Evolutionary conservation across 768 basidiomycete genomes (phyloP).

Genomic region (Amanita exitialis): DNA sequence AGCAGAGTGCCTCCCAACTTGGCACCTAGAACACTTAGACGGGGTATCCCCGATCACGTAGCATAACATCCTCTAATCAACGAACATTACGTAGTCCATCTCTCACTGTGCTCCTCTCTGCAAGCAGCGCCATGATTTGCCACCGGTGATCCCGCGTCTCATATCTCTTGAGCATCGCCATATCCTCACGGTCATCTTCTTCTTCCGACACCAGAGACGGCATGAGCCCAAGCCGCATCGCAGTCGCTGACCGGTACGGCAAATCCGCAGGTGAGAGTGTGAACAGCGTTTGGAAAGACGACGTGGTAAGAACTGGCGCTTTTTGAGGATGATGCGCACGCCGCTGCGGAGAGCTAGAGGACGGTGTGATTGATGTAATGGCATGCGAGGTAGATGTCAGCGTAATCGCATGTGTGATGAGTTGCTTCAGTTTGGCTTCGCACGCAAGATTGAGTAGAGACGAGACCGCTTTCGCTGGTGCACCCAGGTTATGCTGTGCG

Average conservation of each 20-base stretch:
- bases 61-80: constrained; percentile 2
- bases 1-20: constrained; percentile 18
- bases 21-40: constrained; percentile 4
- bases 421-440: constrained; percentile 78
- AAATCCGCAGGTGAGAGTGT: constrained; percentile 67
- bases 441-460: constrained; percentile 68
- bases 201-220: constrained; percentile 14
- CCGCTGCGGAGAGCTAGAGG: constrained; percentile 24
- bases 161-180: constrained; percentile 45
- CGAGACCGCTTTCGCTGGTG: constrained; percentile 54
- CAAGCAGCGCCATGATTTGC: constrained; percentile 70
- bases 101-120: constrained; percentile 63
- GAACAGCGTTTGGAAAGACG: constrained; percentile 71
- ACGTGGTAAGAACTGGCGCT: constrained; percentile 45
- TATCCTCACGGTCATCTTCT: constrained; percentile 43
- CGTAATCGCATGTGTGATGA: constrained; percentile 72
- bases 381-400: constrained; percentile 69
- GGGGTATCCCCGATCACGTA: background rate
- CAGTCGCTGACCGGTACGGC: constrained; percentile 73
- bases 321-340: constrained; percentile 22
- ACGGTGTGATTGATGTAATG: constrained; percentile 65
- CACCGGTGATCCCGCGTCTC: constrained; percentile 62
- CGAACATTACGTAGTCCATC: constrained; percentile 29
- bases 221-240: constrained; percentile 49
- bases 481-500: constrained; percentile 60